Percentiles rank a stretch among this genome's conserved stretches.
Conservation (phyloP, 192 early-diverging fungal genomes). For the Spizellomyces punctatus region DNA sequence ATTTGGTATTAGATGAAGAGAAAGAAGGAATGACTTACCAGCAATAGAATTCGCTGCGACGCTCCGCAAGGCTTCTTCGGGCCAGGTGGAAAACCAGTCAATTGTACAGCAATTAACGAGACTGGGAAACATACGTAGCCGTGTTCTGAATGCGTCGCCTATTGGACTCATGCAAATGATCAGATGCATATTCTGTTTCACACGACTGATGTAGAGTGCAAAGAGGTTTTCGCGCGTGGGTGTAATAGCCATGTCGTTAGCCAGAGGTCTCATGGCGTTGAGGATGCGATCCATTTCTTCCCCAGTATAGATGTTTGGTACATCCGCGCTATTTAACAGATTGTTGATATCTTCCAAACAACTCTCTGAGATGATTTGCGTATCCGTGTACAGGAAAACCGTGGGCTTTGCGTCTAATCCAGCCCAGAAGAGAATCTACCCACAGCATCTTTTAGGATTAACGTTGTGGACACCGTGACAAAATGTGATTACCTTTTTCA, state of each 20-base stretch:
- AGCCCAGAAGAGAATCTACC: conserved; percentile 47
- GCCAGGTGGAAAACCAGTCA: conserved; percentile 71
- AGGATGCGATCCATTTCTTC: conserved; percentile 62
- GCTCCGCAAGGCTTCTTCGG: conserved; percentile 58
- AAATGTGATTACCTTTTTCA: conserved; percentile 44
- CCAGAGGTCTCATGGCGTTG: conserved; percentile 58
- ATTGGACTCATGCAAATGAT: conserved; percentile 71
- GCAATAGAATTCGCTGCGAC: conserved; percentile 60
- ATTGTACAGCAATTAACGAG: conserved; percentile 69
- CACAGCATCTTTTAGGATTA: background rate
- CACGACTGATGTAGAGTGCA: conserved; percentile 54
- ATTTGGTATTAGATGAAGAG: background rate
- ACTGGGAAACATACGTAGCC: conserved; percentile 64
- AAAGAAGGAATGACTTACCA: background rate
- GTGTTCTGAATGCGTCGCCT: conserved; percentile 64
- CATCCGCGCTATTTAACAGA: conserved; percentile 65
- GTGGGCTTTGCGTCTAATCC: conserved; percentile 61
- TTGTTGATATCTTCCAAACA: conserved; percentile 68
- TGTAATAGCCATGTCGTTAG: conserved; percentile 46
- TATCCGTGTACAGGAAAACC: conserved; percentile 65
- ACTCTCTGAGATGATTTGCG: conserved; percentile 59
- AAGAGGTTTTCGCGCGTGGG: conserved; percentile 61
- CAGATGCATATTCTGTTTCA: conserved; percentile 54
- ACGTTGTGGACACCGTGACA: background rate
- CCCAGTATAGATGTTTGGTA: conserved; percentile 63